A percentile compares a stretch with the other conserved stretches of the same genome.
These are phyloP conservation scores for Mallotus japonicus DNA, from an alignment of 441 rosid genomes.

Conservation along the genomic window DNA sequence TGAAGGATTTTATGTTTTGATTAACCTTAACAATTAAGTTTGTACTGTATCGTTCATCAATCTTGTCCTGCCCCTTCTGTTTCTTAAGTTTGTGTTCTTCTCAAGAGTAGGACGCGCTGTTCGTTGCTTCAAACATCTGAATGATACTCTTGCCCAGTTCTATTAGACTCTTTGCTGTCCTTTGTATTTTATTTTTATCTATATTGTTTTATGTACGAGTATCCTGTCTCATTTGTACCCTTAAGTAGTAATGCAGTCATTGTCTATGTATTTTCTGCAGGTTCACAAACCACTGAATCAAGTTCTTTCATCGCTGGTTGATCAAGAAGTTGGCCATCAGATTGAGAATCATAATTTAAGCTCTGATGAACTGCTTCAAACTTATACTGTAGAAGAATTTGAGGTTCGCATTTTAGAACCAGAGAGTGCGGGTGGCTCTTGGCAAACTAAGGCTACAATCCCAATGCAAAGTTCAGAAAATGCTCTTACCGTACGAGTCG, in stretches of 20 bases:
- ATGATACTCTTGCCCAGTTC: background rate
- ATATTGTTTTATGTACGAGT: background rate
- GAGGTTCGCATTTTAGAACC: slow-evolving; percentile 95
- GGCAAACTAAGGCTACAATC: slow-evolving; percentile 94
- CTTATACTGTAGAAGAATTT: slow-evolving; percentile 84
- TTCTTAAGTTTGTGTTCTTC: background rate
- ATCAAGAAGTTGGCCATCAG: slow-evolving; percentile 96
- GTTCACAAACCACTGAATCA: slow-evolving; percentile 86
- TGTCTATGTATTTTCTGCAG: slow-evolving; percentile 41
- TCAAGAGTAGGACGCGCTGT: background rate
- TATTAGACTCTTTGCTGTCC: background rate
- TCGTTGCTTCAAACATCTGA: background rate
- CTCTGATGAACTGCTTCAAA: slow-evolving; percentile 74
- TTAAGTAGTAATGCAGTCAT: slow-evolving; percentile 24
- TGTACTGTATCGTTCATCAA: background rate
- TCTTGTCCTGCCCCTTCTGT: background rate
- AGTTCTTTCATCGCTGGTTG: slow-evolving; percentile 88
- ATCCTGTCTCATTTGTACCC: slow-evolving; percentile 11
- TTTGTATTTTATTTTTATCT: background rate
- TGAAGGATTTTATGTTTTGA: background rate
- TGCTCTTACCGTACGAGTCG: slow-evolving; percentile 93
- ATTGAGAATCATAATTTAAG: slow-evolving; percentile 76
- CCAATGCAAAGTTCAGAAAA: slow-evolving; percentile 97
- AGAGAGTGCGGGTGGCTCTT: slow-evolving; percentile 81
- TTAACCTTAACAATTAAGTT: background rate